Conservation (phyloP, 108 stramenopile genomes). For the Skeletonema grethae region DNA sequence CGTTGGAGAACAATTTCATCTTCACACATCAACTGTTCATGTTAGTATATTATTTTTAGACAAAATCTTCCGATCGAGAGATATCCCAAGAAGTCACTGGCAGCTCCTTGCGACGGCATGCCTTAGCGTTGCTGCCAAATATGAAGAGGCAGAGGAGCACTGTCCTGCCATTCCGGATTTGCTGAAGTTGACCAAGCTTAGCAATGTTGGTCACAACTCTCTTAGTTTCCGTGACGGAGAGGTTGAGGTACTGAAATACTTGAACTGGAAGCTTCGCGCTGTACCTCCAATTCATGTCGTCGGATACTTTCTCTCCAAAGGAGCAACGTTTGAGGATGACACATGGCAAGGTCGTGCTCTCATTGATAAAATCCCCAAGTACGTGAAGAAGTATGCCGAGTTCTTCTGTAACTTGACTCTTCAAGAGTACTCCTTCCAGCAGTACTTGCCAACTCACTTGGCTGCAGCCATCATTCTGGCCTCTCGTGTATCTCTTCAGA, state of each 20-base stretch:
- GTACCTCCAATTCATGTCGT: slow-evolving; percentile 81
- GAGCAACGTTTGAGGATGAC: slow-evolving; percentile 77
- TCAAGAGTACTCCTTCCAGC: slow-evolving; percentile 91
- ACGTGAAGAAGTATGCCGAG: slow-evolving; percentile 92
- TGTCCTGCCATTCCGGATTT: slow-evolving; percentile 88
- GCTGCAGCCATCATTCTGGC: slow-evolving; percentile 87
- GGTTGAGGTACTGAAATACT: slow-evolving; percentile 71
- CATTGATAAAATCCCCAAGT: slow-evolving; percentile 91
- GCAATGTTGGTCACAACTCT: slow-evolving; percentile 67
- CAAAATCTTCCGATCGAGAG: slow-evolving; percentile 77
- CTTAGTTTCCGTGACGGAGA: slow-evolving; percentile 89
- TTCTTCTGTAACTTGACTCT: slow-evolving; percentile 94
- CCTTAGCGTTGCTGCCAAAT: slow-evolving; percentile 87
- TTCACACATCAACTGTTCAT: slow-evolving; percentile 85
- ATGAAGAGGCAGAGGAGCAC: slow-evolving; percentile 92
- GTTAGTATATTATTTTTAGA: slow-evolving; percentile 84
- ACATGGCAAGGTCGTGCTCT: slow-evolving; percentile 81
- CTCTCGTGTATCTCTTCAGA: slow-evolving; percentile 75
- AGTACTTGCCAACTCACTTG: slow-evolving; percentile 81
- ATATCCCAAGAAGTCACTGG: slow-evolving; percentile 82
- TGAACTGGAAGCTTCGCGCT: slow-evolving; percentile 85
- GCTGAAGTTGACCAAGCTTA: slow-evolving; percentile 79
- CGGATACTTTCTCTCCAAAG: slow-evolving; percentile 83
- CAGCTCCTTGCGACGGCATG: slow-evolving; percentile 92
- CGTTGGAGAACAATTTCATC: slow-evolving; percentile 83